Conservation (phyloP, 345 rosid genomes). For the Carallia pectinifolia region DNA sequence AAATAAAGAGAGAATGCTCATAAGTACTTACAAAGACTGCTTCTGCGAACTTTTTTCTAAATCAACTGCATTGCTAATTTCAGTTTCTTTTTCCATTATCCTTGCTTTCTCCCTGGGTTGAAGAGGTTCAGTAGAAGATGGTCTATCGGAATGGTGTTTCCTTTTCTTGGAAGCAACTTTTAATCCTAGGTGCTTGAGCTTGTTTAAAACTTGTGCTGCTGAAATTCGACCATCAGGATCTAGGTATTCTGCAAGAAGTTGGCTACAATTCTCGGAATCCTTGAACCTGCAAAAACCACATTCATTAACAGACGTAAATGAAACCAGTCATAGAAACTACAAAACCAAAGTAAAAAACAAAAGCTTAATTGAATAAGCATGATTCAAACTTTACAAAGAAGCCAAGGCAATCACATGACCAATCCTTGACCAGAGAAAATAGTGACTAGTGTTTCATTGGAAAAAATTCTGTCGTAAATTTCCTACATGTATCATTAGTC, state of each 20-base stretch:
- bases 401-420: constrained; percentile 10
- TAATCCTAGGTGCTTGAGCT: constrained; percentile 83
- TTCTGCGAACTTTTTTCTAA: constrained; percentile 29
- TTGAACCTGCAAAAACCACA: constrained; percentile 55
- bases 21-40: constrained; percentile 54
- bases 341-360: neutral
- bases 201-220: constrained; percentile 77
- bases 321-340: constrained; percentile 18
- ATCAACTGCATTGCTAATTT: constrained; percentile 34
- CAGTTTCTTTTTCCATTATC: constrained; percentile 24
- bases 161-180: constrained; percentile 49
- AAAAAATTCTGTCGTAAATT: too few species aligned
- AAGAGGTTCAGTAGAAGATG: constrained; percentile 24
- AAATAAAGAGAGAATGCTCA: constrained; percentile 1
- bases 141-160: constrained; percentile 24
- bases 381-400: neutral
- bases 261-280: constrained; percentile 55
- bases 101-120: constrained; percentile 32
- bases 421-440: neutral
- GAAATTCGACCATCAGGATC: constrained; percentile 69
- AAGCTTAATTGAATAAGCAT: neutral
- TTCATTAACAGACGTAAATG: constrained; percentile 19
- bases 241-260: constrained; percentile 62
- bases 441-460: neutral
- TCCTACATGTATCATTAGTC: too few species aligned